Evolutionary conservation across 371 early-diverging fungal species (phyloP).

Genomic region (Mortierella sp.): DNA sequence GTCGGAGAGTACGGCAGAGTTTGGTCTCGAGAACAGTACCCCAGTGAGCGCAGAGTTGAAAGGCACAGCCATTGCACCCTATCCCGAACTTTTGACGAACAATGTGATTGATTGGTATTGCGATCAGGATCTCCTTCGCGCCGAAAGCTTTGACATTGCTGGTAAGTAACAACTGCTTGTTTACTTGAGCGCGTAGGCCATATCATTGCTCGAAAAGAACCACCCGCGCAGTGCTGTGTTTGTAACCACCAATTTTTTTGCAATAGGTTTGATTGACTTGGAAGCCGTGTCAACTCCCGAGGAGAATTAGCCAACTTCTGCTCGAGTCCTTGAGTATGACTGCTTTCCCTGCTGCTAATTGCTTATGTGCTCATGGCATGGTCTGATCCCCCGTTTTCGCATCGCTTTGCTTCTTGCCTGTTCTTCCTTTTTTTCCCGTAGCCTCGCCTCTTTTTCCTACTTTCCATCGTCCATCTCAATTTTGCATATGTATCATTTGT

Average conservation of each 20-base stretch:
- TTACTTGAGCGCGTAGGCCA: no score
- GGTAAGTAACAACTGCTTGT: no score
- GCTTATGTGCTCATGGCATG: not conserved
- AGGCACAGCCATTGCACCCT: not conserved
- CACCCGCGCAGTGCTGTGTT: not conserved
- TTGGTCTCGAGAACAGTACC: not conserved
- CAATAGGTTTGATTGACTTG: slow-evolving; percentile 20
- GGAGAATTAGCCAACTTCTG: not conserved
- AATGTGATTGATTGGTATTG: slow-evolving; percentile 20
- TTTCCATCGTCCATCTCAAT: not conserved
- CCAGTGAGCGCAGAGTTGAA: not conserved
- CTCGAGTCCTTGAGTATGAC: not conserved
- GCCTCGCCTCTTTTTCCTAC: not conserved
- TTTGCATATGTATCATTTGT: not conserved
- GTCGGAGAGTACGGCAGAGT: slow-evolving; percentile 11
- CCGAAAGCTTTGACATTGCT: slow-evolving; percentile 31
- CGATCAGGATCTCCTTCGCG: slow-evolving; percentile 9
- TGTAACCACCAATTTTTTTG: not conserved
- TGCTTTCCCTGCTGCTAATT: not conserved
- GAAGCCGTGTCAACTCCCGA: slow-evolving; percentile 2
- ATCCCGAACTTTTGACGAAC: slow-evolving; percentile 8
- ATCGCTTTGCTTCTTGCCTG: not conserved
- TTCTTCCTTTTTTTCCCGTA: not conserved
- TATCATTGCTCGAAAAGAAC: no score
- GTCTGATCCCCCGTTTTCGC: not conserved